Evolutionary conservation across 2,329 filamentous ascomycete species (phyloP).

Genomic region (Botryosphaeria dothidea): DNA sequence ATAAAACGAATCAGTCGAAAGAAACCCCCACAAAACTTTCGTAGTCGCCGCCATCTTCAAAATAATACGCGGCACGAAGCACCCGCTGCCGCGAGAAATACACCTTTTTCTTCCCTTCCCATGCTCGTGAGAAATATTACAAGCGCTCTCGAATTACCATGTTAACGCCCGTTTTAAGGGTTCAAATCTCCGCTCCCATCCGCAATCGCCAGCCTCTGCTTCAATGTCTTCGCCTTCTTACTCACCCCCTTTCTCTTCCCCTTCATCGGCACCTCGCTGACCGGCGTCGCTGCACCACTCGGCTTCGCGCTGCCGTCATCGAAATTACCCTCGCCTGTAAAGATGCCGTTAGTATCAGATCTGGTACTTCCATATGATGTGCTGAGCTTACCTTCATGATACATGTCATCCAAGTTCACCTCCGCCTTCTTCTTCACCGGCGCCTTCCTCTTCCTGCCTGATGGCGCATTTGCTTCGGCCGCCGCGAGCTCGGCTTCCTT

Average conservation of each 20-base stretch:
- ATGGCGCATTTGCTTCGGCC: conserved; percentile 55
- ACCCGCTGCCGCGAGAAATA: too few relatives aligned
- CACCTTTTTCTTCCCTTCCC: background rate
- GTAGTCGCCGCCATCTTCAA: too few relatives aligned
- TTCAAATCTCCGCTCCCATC: conserved; percentile 36
- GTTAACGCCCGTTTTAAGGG: background rate
- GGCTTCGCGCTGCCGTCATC: conserved; percentile 80
- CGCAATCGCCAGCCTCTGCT: conserved; percentile 50
- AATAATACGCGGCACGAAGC: too few relatives aligned
- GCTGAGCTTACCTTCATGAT: conserved; percentile 83
- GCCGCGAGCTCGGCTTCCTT: conserved; percentile 83
- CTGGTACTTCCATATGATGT: background rate
- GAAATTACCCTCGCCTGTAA: conserved; percentile 88
- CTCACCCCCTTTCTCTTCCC: conserved; percentile 59
- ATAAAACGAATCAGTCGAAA: too few relatives aligned
- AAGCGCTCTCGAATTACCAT: background rate
- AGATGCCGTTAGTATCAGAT: conserved; percentile 25
- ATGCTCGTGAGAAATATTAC: background rate
- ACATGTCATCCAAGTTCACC: conserved; percentile 87
- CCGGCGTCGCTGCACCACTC: conserved; percentile 82
- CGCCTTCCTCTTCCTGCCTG: conserved; percentile 57
- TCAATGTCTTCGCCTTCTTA: conserved; percentile 55
- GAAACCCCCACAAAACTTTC: too few relatives aligned
- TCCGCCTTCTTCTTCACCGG: conserved; percentile 55
- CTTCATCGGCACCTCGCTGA: conserved; percentile 47